These are phyloP conservation scores for Naganishia vaughanmartiniae DNA, from an alignment of 768 basidiomycete genomes.

Conservation along the genomic window DNA sequence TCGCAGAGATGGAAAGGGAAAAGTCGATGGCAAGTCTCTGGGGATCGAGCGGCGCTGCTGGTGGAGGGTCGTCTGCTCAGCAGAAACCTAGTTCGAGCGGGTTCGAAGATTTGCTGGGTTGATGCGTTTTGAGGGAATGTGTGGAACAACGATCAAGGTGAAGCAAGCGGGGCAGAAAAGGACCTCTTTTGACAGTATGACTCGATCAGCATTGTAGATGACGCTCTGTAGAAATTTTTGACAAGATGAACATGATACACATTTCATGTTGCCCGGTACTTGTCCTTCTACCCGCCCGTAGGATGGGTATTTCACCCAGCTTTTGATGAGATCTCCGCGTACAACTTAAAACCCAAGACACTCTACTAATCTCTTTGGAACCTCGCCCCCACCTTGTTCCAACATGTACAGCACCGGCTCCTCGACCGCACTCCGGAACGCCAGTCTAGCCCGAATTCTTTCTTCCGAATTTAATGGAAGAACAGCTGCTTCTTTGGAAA, in stretches of 20 bases:
- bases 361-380: slow-evolving; percentile 13
- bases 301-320: not conserved
- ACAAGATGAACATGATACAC: not conserved
- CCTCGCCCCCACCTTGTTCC: slow-evolving; percentile 18
- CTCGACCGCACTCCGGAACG: slow-evolving; percentile 11
- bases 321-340: not conserved
- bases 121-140: not conserved
- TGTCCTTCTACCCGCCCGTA: not conserved
- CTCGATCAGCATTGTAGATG: not conserved
- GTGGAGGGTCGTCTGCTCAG: slow-evolving; percentile 4
- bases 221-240: not conserved
- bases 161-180: not conserved
- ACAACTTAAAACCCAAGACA: slow-evolving; percentile 14
- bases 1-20: slow-evolving; percentile 84
- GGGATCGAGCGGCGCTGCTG: slow-evolving; percentile 55
- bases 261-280: not conserved
- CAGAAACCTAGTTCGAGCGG: slow-evolving; percentile 8
- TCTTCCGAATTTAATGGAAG: not conserved
- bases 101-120: slow-evolving; percentile 54
- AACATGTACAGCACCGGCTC: slow-evolving; percentile 18
- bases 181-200: not conserved
- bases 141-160: not conserved
- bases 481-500: not conserved
- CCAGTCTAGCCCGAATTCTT: slow-evolving; percentile 10
- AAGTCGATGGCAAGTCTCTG: slow-evolving; percentile 77